Conservation (phyloP, 306 rosid species). For the Oxytropis ochrocephala region DNA sequence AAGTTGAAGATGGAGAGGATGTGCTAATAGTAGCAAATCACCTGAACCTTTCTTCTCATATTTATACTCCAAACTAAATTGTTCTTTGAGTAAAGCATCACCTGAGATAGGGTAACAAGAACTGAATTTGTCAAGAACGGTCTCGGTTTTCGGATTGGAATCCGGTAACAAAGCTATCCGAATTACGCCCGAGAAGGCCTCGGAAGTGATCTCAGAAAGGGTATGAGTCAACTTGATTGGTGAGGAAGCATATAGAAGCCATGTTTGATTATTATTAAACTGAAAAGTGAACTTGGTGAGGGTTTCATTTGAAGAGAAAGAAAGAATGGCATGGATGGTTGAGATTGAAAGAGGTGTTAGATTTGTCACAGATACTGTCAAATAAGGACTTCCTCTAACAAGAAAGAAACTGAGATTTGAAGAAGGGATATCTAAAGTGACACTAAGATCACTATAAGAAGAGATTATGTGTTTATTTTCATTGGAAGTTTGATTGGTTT, state of each 20-base stretch:
- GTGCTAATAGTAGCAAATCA: conserved; percentile 68
- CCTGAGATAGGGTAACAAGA: conserved; percentile 74
- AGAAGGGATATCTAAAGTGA: conserved; percentile 69
- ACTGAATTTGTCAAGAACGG: conserved; percentile 51
- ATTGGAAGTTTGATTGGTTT: conserved; percentile 1
- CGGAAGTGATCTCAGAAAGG: conserved; percentile 40
- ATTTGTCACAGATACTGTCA: conserved; percentile 43
- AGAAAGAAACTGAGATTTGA: conserved; percentile 58
- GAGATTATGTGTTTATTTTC: conserved; percentile 51
- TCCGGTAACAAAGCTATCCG: conserved; percentile 60
- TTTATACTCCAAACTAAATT: conserved; percentile 53
- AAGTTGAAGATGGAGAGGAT: conserved; percentile 73
- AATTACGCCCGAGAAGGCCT: conserved; percentile 55
- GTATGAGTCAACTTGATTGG: conserved; percentile 35
- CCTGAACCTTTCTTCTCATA: conserved; percentile 78
- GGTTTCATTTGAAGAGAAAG: conserved; percentile 40
- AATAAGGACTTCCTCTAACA: conserved; percentile 82
- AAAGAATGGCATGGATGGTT: conserved; percentile 63
- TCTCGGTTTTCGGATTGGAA: conserved; percentile 27
- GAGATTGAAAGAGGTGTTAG: conserved; percentile 45
- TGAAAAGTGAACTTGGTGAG: conserved; percentile 47
- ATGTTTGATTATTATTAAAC: conserved; percentile 76
- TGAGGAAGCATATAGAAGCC: conserved; percentile 68
- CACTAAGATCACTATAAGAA: conserved; percentile 56
- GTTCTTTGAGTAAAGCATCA: conserved; percentile 44